Percentiles rank a stretch among this genome's conserved stretches.
Evolutionary conservation across 1,284 basidiomycete species (phyloP).

Genomic region (Hypsizygus ulmarius): DNA sequence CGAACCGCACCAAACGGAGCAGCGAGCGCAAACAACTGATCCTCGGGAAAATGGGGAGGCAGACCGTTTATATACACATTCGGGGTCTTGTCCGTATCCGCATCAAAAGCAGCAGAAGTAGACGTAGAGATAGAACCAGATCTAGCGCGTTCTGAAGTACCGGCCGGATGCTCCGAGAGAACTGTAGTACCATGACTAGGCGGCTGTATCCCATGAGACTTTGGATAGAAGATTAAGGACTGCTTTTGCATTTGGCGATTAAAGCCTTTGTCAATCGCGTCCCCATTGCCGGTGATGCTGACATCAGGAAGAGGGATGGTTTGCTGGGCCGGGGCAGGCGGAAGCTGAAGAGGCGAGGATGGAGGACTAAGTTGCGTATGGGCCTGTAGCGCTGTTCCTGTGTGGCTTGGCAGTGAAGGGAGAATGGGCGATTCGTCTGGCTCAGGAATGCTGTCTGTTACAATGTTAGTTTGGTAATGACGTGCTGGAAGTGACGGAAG

Average conservation of each 20-base stretch:
- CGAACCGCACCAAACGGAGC: slow-evolving; percentile 53
- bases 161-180: too few species aligned
- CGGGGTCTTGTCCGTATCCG: slow-evolving; percentile 37
- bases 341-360: slow-evolving; percentile 20
- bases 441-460: not conserved
- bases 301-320: slow-evolving; percentile 31
- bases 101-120: not conserved
- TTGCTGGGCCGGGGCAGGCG: slow-evolving; percentile 26
- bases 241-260: slow-evolving; percentile 4
- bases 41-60: slow-evolving; percentile 61
- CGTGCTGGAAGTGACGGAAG: not conserved
- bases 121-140: too few species aligned
- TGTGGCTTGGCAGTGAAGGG: not conserved
- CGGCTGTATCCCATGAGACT: too few species aligned
- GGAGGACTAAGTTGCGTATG: slow-evolving; percentile 2
- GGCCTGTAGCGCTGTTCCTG: not conserved
- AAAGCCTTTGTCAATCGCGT: slow-evolving; percentile 12
- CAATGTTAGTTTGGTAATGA: not conserved
- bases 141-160: too few species aligned
- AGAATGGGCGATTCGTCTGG: slow-evolving; percentile 10
- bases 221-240: slow-evolving; percentile 9
- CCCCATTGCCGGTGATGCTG: slow-evolving; percentile 2
- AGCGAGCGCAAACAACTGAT: slow-evolving; percentile 55
- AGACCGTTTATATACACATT: slow-evolving; percentile 71
- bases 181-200: too few species aligned